A percentile compares a stretch with the other conserved stretches of the same genome.
Evolutionary conservation across 2,329 filamentous ascomycete species (phyloP).

Genomic region (Beauveria medogensis): DNA sequence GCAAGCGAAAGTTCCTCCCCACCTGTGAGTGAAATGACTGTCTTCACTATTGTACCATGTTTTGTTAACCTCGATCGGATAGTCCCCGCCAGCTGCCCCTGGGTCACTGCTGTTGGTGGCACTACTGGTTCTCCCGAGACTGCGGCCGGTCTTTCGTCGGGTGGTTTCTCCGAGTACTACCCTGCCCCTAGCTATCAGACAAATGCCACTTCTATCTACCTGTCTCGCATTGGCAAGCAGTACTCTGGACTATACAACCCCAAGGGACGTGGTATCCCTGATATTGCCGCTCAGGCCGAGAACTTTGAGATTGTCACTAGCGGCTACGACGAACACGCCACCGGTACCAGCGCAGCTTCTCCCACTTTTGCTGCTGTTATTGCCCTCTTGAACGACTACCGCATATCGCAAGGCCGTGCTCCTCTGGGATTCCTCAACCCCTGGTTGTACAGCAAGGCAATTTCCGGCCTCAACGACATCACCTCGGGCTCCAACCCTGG

Average conservation of each 20-base stretch:
- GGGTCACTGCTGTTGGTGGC: constrained; percentile 10
- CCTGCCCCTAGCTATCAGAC: not conserved
- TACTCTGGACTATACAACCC: constrained; percentile 3
- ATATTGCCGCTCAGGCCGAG: not conserved
- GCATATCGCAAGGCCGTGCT: constrained; percentile 24
- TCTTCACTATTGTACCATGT: not conserved
- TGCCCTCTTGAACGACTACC: constrained; percentile 34
- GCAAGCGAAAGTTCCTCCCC: not conserved
- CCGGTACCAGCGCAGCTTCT: constrained; percentile 25
- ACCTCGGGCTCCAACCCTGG: constrained; percentile 12
- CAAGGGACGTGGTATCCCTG: constrained; percentile 7
- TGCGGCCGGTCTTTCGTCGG: not conserved
- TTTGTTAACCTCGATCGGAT: not conserved
- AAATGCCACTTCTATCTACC: not conserved
- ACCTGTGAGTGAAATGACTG: not conserved
- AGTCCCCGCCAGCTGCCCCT: constrained; percentile 10
- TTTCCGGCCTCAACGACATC: constrained; percentile 17
- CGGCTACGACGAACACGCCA: not conserved
- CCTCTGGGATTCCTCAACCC: constrained; percentile 39
- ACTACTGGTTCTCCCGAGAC: not conserved
- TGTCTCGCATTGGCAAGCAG: not conserved
- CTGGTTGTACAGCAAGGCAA: constrained; percentile 24
- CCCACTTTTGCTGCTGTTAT: constrained; percentile 35
- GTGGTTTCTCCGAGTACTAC: constrained; percentile 11
- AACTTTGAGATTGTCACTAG: not conserved